Conservation (phyloP, 495 filamentous ascomycete genomes). For the Annulohypoxylon maeteangense region DNA sequence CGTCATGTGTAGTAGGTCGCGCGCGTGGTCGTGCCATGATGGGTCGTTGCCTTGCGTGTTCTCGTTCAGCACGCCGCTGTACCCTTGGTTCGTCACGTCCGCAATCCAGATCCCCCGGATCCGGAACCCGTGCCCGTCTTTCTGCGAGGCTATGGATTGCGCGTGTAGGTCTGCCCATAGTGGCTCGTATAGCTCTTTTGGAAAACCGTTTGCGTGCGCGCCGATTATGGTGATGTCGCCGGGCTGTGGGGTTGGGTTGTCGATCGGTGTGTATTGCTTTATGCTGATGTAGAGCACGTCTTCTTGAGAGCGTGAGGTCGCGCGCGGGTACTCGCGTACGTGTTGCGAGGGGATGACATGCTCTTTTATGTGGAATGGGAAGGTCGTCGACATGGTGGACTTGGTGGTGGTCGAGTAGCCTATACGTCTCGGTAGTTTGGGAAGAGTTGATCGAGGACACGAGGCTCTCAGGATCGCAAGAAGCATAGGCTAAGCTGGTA, state of each 20-base stretch:
- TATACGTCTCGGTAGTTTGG: neutral
- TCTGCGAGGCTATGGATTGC: slow-evolving; percentile 49
- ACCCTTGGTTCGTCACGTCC: slow-evolving; percentile 81
- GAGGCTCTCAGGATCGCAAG: neutral
- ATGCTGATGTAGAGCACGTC: slow-evolving; percentile 72
- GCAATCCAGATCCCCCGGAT: slow-evolving; percentile 88
- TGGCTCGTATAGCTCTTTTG: slow-evolving; percentile 94
- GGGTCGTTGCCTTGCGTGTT: slow-evolving; percentile 80
- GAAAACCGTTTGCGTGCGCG: slow-evolving; percentile 88
- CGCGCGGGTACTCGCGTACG: slow-evolving; percentile 76
- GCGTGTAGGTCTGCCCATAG: slow-evolving; percentile 81
- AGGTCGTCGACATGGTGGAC: slow-evolving; percentile 19
- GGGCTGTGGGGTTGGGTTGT: slow-evolving; percentile 69
- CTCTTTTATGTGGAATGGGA: slow-evolving; percentile 55
- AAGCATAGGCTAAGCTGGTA: neutral
- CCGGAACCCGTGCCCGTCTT: slow-evolving; percentile 60
- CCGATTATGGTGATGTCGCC: slow-evolving; percentile 87
- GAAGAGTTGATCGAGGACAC: neutral
- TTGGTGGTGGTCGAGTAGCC: neutral
- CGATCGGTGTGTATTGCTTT: slow-evolving; percentile 84
- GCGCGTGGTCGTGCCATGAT: slow-evolving; percentile 85
- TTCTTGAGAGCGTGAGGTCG: slow-evolving; percentile 70
- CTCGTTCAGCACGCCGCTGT: slow-evolving; percentile 81
- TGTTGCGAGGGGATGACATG: slow-evolving; percentile 73
- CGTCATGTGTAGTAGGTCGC: slow-evolving; percentile 88